Conservation (phyloP, 495 filamentous ascomycete genomes). For the Aspergillus heteromorphus region DNA sequence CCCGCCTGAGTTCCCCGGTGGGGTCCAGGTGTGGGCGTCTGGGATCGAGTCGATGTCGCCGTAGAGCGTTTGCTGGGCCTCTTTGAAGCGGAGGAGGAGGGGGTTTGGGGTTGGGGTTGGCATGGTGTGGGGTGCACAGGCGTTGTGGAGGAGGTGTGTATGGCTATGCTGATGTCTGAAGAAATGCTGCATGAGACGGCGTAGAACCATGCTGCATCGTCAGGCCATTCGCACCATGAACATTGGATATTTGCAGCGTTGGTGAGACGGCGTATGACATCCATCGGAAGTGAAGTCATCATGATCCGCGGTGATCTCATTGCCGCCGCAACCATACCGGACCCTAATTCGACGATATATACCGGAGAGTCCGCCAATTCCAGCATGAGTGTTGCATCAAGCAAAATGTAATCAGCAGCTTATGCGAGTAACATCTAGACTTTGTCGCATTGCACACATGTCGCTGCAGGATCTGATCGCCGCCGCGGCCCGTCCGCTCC, state of each 20-base stretch:
- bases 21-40: conserved; percentile 33
- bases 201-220: too few species aligned
- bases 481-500: conserved; percentile 34
- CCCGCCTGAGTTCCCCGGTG: conserved; percentile 50
- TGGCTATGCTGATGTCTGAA: neutral
- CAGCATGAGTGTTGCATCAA: neutral
- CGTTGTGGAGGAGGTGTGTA: conserved; percentile 2
- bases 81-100: conserved; percentile 29
- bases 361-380: neutral
- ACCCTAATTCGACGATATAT: neutral
- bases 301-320: conserved; percentile 29
- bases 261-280: neutral
- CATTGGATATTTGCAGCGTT: too few species aligned
- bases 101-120: conserved; percentile 17
- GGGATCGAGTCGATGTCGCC: conserved; percentile 28
- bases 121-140: conserved; percentile 14
- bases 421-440: neutral
- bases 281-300: conserved; percentile 26
- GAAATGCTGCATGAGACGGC: too few species aligned
- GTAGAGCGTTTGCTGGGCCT: conserved; percentile 39
- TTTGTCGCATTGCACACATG: conserved; percentile 14
- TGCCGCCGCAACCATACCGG: neutral
- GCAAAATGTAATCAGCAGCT: conserved; percentile 6
- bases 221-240: too few species aligned
- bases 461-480: conserved; percentile 32